These are phyloP conservation scores for Solanum pimpinellifolium DNA, from an alignment of 257 asterid genomes.

Conservation along the genomic window DNA sequence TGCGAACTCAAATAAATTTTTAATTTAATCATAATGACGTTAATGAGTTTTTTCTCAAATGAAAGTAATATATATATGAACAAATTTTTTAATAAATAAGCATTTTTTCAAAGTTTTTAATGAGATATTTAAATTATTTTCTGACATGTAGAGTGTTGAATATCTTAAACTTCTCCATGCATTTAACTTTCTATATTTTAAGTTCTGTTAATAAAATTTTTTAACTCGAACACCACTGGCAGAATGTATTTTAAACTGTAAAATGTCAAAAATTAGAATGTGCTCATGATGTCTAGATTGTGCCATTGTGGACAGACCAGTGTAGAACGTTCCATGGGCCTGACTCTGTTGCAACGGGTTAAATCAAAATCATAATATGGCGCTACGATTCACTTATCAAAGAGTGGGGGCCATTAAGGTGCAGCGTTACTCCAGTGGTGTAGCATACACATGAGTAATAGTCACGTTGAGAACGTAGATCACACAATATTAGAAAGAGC, in stretches of 20 bases:
- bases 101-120: rapidly evolving
- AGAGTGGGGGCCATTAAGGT: neutral
- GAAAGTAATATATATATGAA: too few relatives aligned
- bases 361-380: neutral
- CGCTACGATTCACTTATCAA: neutral
- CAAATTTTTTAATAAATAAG: too few relatives aligned
- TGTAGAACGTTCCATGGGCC: neutral
- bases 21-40: too few relatives aligned
- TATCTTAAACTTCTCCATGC: too few relatives aligned
- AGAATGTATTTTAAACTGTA: neutral
- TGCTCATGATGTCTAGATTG: neutral
- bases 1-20: too few relatives aligned
- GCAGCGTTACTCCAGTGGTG: neutral
- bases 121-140: too few relatives aligned
- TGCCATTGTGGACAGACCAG: neutral
- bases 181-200: too few relatives aligned
- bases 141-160: neutral
- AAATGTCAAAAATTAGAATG: neutral
- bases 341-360: neutral
- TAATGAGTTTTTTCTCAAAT: neutral
- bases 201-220: too few relatives aligned
- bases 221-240: too few relatives aligned
- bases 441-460: neutral
- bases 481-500: neutral
- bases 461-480: neutral